Evolutionary conservation across 169 alveolate species (phyloP).

Genomic region (Eimeria nieschulzi): DNA sequence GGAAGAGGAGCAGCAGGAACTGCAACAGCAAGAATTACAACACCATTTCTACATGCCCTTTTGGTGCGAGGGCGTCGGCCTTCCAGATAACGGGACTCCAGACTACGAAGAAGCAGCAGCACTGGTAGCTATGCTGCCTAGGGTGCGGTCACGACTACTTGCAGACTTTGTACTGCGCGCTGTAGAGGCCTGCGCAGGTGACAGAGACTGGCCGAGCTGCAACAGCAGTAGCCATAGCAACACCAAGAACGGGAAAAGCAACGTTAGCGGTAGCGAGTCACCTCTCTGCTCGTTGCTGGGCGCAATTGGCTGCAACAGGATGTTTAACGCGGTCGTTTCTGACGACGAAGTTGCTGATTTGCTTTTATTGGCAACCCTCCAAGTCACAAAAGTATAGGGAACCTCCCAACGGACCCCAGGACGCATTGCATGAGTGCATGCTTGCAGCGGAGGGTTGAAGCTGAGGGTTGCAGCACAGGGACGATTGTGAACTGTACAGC

Average conservation of each 20-base stretch:
- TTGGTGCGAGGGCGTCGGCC: constrained; percentile 16
- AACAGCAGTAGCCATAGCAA: not conserved
- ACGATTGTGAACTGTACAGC: no score
- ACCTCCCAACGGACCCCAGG: not conserved
- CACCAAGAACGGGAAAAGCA: not conserved
- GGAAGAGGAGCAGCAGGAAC: not conserved
- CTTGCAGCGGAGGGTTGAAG: no score
- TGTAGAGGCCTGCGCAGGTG: not conserved
- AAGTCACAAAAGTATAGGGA: not conserved
- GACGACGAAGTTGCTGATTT: not conserved
- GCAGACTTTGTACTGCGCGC: constrained; percentile 3
- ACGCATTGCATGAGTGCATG: no score
- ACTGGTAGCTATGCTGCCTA: not conserved
- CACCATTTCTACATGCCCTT: constrained; percentile 10
- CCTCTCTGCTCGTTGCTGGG: not conserved
- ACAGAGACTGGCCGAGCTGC: not conserved
- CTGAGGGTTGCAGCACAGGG: no score
- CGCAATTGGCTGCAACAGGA: not conserved
- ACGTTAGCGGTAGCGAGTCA: not conserved
- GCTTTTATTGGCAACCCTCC: not conserved
- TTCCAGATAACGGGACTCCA: not conserved
- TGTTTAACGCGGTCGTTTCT: not conserved
- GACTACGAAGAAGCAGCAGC: not conserved
- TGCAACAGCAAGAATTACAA: not conserved
- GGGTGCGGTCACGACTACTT: constrained; percentile 1